Base-by-base conservation (phyloP, 2,329 filamentous ascomycete species). In the Cercospora sp. region DNA sequence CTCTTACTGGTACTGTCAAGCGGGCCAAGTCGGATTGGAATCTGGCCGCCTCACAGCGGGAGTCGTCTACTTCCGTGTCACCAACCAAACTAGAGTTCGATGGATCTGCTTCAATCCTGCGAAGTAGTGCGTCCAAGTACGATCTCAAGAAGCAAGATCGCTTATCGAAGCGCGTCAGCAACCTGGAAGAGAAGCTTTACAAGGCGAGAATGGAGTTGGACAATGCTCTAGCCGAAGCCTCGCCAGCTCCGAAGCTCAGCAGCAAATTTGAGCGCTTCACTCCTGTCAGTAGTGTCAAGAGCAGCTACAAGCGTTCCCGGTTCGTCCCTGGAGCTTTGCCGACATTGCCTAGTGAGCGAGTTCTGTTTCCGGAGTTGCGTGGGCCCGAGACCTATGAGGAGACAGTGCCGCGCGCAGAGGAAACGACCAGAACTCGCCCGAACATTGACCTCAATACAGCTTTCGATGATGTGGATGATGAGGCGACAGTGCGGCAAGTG, bases 131-230 rank as follows among this genome's bases (percentile, higher is more conserved):
- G 2, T 87, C 85, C 2, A 85, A 84, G 72, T 85, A 84, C 71
- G 87, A 89, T 63, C 77, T 89, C 5, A 80, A 84, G 60, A 85
- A 83, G 72, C 68, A 89, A 72, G 80, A 83, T 67, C 87, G 86
- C 69, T 78, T 89, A 33, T 79, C 82, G 48, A 88, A 87, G 77
- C 83, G 86, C 63, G 87, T 89, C 31, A 88, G 86, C 70, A 83
- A 89, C 70, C 81, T 89, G 12, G 87, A 90, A 72, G 76, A 80
- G 12, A 88, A 89, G 74, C 81, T 89, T 31, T 80, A 85, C 16
- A 81, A 82, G 39, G 86, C 86, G 8, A 82, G 86, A 36, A 81
- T 81, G 60, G 84, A 89, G 75, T 81, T 89, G 26, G 79, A 81
- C 33, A 79, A 83, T 5, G 80, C 84, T 45, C 77, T 86, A 16